Percentiles rank a stretch among this genome's conserved stretches.
Evolutionary conservation across 208 protist genomes (phyloP).

Genomic region (Blastocrithidia nonstop): DNA sequence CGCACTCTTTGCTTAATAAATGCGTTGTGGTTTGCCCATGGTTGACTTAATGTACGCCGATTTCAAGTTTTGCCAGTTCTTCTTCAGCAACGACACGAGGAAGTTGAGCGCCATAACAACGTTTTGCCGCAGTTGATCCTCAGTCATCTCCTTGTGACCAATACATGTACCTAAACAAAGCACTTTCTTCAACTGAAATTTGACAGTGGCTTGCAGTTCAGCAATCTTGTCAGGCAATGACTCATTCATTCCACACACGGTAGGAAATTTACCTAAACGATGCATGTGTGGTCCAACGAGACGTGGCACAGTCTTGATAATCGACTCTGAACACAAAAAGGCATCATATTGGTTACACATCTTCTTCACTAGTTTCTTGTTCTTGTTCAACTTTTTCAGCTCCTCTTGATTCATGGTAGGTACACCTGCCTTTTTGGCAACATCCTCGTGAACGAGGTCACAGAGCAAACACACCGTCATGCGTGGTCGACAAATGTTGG

Average conservation of each 20-base stretch:
- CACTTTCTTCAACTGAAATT: conserved; percentile 99
- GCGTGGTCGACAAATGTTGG: conserved; percentile 85
- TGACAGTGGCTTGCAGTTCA: conserved; percentile 92
- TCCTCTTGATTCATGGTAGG: conserved; percentile 94
- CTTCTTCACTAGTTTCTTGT: conserved; percentile 99
- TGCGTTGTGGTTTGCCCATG: conserved; percentile 92
- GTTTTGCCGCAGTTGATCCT: conserved; percentile 94
- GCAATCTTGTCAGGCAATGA: conserved; percentile 89
- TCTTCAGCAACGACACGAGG: conserved; percentile 99
- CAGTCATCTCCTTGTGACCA: conserved; percentile 92
- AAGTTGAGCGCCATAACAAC: conserved; percentile 97
- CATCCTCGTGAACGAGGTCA: conserved; percentile 92
- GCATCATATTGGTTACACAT: conserved; percentile 97
- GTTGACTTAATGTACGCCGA: conserved; percentile 97
- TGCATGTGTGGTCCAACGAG: conserved; percentile 96
- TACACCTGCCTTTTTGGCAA: conserved; percentile 85
- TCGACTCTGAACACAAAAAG: conserved; percentile 94
- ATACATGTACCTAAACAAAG: conserved; percentile 96
- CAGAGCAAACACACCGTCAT: conserved; percentile 95
- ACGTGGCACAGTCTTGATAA: conserved; percentile 95
- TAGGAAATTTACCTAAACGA: conserved; percentile 99
- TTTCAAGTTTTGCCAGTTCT: conserved; percentile 99
- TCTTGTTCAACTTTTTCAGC: conserved; percentile 99
- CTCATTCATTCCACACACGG: conserved; percentile 87
- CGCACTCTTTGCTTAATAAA: conserved; percentile 74